Evolutionary conservation across 306 rosid genomes (phyloP).

Genomic region (Sophora flavescens): DNA sequence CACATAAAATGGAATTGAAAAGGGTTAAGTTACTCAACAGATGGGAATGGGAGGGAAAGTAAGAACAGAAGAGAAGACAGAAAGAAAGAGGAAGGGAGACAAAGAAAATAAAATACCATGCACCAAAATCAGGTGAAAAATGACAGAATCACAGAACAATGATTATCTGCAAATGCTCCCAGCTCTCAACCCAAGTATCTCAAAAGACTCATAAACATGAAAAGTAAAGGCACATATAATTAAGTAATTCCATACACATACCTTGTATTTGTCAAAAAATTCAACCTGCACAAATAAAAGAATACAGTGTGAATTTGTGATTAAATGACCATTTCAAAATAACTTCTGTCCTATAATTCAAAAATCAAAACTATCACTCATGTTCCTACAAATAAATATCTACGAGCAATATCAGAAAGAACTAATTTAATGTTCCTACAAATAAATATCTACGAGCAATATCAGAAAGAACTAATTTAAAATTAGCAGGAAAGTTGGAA

Average conservation of each 20-base stretch:
- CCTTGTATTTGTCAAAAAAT: conserved; percentile 95
- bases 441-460: conserved; percentile 9
- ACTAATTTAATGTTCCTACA: background rate
- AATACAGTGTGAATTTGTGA: conserved; percentile 18
- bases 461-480: conserved; percentile 14
- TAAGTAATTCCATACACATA: conserved; percentile 43
- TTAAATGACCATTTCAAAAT: conserved; percentile 17
- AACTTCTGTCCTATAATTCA: conserved; percentile 25
- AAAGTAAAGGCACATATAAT: conserved; percentile 12
- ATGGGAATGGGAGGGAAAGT: conserved; percentile 16
- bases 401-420: conserved; percentile 21
- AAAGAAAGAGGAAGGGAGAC: conserved; percentile 18
- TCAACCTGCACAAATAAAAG: conserved; percentile 70
- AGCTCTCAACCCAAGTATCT: conserved; percentile 17
- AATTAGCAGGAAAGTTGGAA: conserved; percentile 4
- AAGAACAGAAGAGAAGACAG: conserved; percentile 2
- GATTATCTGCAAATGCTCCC: conserved; percentile 4
- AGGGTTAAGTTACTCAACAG: conserved; percentile 23
- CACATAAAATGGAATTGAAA: background rate
- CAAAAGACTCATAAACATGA: conserved; percentile 20
- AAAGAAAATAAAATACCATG: conserved; percentile 1
- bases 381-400: background rate
- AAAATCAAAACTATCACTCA: background rate
- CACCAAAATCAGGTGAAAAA: conserved; percentile 7
- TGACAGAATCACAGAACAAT: conserved; percentile 17